Conservation (phyloP, 176 grass and related monocot genomes). For the Raddia distichophylla region DNA sequence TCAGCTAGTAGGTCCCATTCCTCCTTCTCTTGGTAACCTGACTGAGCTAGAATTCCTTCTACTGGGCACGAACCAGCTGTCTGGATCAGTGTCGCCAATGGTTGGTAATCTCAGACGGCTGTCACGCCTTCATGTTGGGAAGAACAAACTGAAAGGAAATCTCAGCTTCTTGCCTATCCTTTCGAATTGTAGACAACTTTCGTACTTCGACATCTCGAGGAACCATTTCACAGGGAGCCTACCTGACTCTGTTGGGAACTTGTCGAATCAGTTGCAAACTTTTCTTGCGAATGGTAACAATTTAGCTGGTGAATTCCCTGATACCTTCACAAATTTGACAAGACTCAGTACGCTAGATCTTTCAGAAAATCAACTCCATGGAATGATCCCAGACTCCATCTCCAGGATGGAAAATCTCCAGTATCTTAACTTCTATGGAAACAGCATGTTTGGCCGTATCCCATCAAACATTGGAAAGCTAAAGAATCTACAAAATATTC, state of each 20-base stretch:
- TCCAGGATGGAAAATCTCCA: neutral
- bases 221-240: neutral
- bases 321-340: constrained; percentile 22
- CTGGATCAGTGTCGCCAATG: neutral
- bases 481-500: neutral
- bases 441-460: neutral
- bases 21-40: neutral
- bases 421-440: neutral
- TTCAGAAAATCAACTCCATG: neutral
- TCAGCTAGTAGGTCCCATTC: neutral
- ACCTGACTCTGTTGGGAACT: neutral
- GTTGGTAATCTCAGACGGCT: neutral
- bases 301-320: neutral
- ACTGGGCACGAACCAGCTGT: neutral
- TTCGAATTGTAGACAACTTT: constrained; percentile 13
- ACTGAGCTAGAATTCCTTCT: neutral
- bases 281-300: neutral
- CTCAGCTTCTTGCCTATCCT: constrained; percentile 12
- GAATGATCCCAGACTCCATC: constrained; percentile 10
- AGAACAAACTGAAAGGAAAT: neutral
- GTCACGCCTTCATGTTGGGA: neutral
- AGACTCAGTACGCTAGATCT: neutral
- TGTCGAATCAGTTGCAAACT: neutral
- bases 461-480: neutral
- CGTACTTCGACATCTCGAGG: neutral